Evolutionary conservation across 2,329 filamentous ascomycete genomes (phyloP).

Genomic region (Aspergillus aculeatus): DNA sequence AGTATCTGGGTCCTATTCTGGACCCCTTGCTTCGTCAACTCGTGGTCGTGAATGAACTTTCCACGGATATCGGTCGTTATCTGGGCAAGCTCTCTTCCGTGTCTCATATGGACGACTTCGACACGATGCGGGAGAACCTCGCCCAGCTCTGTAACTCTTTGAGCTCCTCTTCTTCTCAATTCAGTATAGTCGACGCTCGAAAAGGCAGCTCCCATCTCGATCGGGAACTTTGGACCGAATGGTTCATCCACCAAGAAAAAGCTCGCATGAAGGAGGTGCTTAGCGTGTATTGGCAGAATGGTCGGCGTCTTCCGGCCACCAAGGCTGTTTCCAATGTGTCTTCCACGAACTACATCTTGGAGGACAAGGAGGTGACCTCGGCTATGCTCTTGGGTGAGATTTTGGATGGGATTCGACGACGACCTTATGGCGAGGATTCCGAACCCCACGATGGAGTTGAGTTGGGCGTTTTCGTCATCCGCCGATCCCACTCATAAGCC

Average conservation of each 20-base stretch:
- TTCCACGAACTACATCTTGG: slow-evolving; percentile 27
- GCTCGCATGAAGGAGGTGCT: slow-evolving; percentile 55
- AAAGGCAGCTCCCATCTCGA: slow-evolving; percentile 53
- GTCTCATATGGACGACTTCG: slow-evolving; percentile 55
- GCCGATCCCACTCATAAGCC: slow-evolving; percentile 36
- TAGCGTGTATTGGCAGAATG: slow-evolving; percentile 43
- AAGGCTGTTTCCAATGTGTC: slow-evolving; percentile 26
- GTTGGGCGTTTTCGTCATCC: slow-evolving; percentile 51
- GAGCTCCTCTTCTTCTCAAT: slow-evolving; percentile 40
- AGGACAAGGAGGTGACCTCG: slow-evolving; percentile 50
- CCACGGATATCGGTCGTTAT: slow-evolving; percentile 54
- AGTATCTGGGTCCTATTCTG: slow-evolving; percentile 61
- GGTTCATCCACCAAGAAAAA: slow-evolving; percentile 66
- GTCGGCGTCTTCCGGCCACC: slow-evolving; percentile 33
- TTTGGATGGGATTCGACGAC: slow-evolving; percentile 56
- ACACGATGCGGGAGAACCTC: slow-evolving; percentile 48
- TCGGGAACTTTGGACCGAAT: slow-evolving; percentile 59
- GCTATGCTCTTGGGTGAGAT: slow-evolving; percentile 60
- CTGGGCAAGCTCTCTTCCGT: slow-evolving; percentile 57
- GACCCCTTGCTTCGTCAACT: slow-evolving; percentile 61
- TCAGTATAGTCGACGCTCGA: slow-evolving; percentile 50
- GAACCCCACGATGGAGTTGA: slow-evolving; percentile 48
- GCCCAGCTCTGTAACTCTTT: slow-evolving; percentile 40
- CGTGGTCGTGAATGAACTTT: slow-evolving; percentile 58
- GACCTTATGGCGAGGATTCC: slow-evolving; percentile 47